Base-by-base conservation (phyloP, 164 flowering plant genomes). In the Nelumbo lutea region DNA sequence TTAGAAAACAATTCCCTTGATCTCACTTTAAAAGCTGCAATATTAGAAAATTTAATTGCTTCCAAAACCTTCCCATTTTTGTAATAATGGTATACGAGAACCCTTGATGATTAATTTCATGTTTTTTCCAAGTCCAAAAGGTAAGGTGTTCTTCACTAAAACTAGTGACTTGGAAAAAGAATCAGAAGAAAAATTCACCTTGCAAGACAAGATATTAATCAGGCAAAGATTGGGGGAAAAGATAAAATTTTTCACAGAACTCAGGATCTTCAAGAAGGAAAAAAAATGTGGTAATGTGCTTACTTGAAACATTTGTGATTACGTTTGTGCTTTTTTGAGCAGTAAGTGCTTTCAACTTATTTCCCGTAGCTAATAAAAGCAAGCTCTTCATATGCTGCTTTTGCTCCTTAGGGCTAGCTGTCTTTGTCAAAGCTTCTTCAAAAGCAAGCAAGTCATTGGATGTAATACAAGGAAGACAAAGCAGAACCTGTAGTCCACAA, bases 361-460 rank as follows among this genome's bases (percentile, higher is more conserved):
- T 87, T 72, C 96, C 97, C 11, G 98, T 79, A 61, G 90, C 99
- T 77, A 83, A 73, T 66, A 90, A 53, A 63, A 96, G 88, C 77
- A 93, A 83, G 79, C 90, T 93, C 75, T 68, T 93, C 92, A 90
- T 87, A 76, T 83, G 95, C 78, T 85, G 96, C 84, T 87, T 93
- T 77, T 90, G 98, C 76, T 93, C 99, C 78, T 89, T 92, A 0
- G 91, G 91, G 62, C 99, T 93, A 56, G 85, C 72, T 61, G 95
- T 96, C 80, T 96, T 92, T 11, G 83, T 68, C 77, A 93, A 70
- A 67, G 96, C 87, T 76, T 93, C 98, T 77, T 96, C 97, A 78
- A 90, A 96, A 63, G 97, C 96, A 58, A 66, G 78, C 68, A 93
- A 72, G 74, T 89, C 95, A 43, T 82, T 76, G 9, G 70, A 81